Base-by-base conservation (phyloP, 2,329 filamentous ascomycete genomes). In the Venturia oleaginea region DNA sequence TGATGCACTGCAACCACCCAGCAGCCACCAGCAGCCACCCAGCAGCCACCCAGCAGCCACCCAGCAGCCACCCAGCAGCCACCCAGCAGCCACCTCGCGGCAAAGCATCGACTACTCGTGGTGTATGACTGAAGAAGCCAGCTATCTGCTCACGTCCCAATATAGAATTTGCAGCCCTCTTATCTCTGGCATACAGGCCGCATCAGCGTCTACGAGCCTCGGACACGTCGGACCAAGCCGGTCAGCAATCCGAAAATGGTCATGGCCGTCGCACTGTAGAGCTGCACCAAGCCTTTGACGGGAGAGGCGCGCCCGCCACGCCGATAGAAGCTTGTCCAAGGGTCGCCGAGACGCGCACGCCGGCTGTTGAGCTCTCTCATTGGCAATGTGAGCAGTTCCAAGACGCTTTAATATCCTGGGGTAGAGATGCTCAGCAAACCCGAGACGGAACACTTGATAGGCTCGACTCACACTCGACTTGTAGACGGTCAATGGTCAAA, bases 281-380 rank as follows among this genome's bases (percentile, higher is more conserved):
- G 51, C 34, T n/a, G 51, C 51, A 57, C 27, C 51, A 2, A 4
- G 27, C 1, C 51, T 32, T 11, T 54, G 48, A 22, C 48, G 48
- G 48, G 48, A 54, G 48, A 54, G 48, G 48, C 48, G 48, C 48
- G 27, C 48, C 8, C 48, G 48, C 48, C 48, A 27, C 48, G 48
- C 24, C 48, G 48, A 54, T 54, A 7, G 48, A 54, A 54, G 48
- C 48, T 54, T 32, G 11, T 54, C 48, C 6, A 17, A 24, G 46
- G 19, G 24, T 6, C 46, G 46, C 46, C 46, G 24, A 30, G 24
- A 54, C 11, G 48, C 27, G 27, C 24, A 24, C 48, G 4, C 15
- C n/a, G 43, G 43, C n/a, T 48, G 19, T 22, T 10, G 6, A 22
- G 48, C 27, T 7, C 11, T 30, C 24, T 32, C 13, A 32, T 32